phyloP scores from a whole-genome alignment of 768 basidiomycete genomes.

The Hericium alpestre region DNA sequence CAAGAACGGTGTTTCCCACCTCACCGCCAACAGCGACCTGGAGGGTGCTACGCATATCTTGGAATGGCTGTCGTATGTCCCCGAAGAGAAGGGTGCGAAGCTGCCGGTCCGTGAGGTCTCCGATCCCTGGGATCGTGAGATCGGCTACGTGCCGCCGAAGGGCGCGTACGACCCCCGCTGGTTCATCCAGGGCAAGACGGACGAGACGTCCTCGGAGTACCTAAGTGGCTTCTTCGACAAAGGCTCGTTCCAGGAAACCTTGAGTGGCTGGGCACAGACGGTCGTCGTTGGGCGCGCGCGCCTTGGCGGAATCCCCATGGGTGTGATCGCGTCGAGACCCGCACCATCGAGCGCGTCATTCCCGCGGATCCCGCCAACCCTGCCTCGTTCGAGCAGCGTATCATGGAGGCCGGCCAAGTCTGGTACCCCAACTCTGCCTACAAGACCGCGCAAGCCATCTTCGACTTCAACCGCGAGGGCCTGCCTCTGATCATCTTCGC shows the following conservation, averaged over 20 bases:
- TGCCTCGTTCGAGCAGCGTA: conserved; percentile 89
- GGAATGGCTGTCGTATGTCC: conserved; percentile 91
- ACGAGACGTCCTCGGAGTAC: conserved; percentile 71
- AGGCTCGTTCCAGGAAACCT: conserved; percentile 95
- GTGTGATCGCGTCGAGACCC: conserved; percentile 96
- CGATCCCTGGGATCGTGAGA: conserved; percentile 88
- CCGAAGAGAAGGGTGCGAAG: conserved; percentile 67
- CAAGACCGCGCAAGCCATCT: conserved; percentile 99
- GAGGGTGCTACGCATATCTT: conserved; percentile 92
- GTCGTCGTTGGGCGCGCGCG: conserved; percentile 95
- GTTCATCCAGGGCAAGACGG: conserved; percentile 92
- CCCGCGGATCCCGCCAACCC: conserved; percentile 98
- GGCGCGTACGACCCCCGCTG: conserved; percentile 94
- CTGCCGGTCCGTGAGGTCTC: conserved; percentile 67
- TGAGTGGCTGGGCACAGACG: conserved; percentile 98
- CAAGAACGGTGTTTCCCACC: conserved; percentile 98
- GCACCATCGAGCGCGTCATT: conserved; percentile 91
- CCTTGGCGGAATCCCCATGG: conserved; percentile 92
- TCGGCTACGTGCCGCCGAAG: conserved; percentile 84
- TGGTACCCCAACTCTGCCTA: conserved; percentile 99
- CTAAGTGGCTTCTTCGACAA: conserved; percentile 93
- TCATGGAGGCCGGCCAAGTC: conserved; percentile 99
- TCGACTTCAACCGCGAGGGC: conserved; percentile 95
- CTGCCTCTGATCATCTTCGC: conserved; percentile 97
- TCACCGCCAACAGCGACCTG: conserved; percentile 89